Percentiles rank a stretch among this genome's conserved stretches.
These are phyloP conservation scores for Tolypocladium capitatum DNA, from an alignment of 2,329 filamentous ascomycete genomes.

Conservation along the genomic window DNA sequence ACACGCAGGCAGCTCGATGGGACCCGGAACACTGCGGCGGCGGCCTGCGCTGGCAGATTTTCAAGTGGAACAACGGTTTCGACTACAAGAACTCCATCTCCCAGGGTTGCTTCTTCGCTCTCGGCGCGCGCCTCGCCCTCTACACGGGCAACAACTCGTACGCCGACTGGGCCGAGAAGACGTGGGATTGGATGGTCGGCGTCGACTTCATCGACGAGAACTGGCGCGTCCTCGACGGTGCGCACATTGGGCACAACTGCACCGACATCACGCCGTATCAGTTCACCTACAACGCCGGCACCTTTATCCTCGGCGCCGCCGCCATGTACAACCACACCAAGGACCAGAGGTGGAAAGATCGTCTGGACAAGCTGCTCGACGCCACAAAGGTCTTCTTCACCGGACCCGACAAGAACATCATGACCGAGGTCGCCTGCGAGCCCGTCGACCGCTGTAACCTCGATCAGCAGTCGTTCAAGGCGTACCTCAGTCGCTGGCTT, in stretches of 20 bases:
- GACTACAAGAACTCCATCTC: constrained; percentile 61
- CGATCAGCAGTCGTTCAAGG: constrained; percentile 52
- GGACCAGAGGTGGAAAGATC: constrained; percentile 40
- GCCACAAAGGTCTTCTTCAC: constrained; percentile 42
- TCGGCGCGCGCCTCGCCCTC: constrained; percentile 54
- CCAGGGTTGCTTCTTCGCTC: constrained; percentile 48
- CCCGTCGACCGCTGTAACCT: constrained; percentile 44
- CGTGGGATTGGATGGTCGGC: constrained; percentile 54
- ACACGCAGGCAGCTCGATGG: constrained; percentile 64
- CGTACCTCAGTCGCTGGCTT: constrained; percentile 48
- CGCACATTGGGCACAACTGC: constrained; percentile 43
- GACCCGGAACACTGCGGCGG: constrained; percentile 56
- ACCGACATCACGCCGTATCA: constrained; percentile 45
- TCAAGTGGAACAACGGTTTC: constrained; percentile 68
- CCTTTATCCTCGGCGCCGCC: constrained; percentile 51
- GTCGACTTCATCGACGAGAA: constrained; percentile 45
- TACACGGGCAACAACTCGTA: constrained; percentile 72
- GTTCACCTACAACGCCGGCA: constrained; percentile 58
- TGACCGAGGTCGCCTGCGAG: constrained; percentile 56
- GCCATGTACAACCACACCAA: constrained; percentile 54
- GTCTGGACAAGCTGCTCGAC: constrained; percentile 42
- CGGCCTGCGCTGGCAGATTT: constrained; percentile 76
- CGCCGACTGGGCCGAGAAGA: constrained; percentile 59
- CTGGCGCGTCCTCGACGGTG: constrained; percentile 51
- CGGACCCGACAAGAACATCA: constrained; percentile 37